These are phyloP conservation scores for Nissolia schottii DNA, from an alignment of 306 rosid species.

Conservation along the genomic window DNA sequence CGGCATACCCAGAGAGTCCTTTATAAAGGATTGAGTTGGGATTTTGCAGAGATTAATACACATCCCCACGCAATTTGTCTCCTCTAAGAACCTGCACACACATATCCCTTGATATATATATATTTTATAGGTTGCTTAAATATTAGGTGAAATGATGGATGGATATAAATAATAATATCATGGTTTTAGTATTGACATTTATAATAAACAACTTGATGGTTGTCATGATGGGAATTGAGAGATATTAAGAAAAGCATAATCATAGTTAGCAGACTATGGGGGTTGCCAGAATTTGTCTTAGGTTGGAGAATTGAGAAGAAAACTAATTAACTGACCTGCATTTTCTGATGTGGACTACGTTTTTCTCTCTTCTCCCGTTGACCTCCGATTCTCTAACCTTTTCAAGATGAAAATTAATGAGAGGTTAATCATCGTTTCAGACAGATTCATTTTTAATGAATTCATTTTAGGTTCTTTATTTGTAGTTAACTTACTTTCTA, in stretches of 20 bases:
- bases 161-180: background rate
- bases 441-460: constrained; percentile 13
- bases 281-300: constrained; percentile 34
- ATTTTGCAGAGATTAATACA: constrained; percentile 83
- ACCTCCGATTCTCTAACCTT: constrained; percentile 79
- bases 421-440: constrained; percentile 21
- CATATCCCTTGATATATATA: too few relatives aligned
- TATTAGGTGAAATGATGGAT: constrained; percentile 10
- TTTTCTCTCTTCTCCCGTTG: constrained; percentile 72
- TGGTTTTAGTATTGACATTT: constrained; percentile 40
- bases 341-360: constrained; percentile 63
- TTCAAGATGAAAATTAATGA: constrained; percentile 23
- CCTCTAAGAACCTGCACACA: constrained; percentile 77
- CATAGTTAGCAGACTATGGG: constrained; percentile 33
- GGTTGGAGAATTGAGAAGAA: constrained; percentile 38
- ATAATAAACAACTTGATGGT: constrained; percentile 23
- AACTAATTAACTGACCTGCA: constrained; percentile 71
- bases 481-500: background rate
- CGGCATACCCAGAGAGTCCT: constrained; percentile 72
- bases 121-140: too few relatives aligned
- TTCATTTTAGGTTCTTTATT: background rate
- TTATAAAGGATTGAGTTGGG: constrained; percentile 75
- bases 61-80: constrained; percentile 81
- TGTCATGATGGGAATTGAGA: constrained; percentile 30
- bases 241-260: constrained; percentile 22